These are phyloP conservation scores for Bruguiera hainesii DNA, from an alignment of 441 rosid genomes.

Conservation along the genomic window DNA sequence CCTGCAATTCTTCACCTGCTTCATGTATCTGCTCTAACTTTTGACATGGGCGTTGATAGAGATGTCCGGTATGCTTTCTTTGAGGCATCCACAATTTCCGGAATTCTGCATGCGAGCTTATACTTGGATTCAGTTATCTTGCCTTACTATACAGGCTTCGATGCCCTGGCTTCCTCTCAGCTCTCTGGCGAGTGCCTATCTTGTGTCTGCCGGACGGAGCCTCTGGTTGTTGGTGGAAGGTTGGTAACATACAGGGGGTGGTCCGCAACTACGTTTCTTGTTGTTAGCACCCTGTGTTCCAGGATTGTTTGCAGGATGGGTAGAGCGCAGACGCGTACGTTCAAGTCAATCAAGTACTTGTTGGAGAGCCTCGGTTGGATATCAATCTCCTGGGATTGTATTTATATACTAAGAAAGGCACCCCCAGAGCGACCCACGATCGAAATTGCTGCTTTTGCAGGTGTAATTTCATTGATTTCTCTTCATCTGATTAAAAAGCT, in stretches of 20 bases:
- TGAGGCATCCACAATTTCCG: constrained; percentile 75
- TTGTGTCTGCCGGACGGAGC: constrained; percentile 63
- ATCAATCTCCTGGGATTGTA: constrained; percentile 44
- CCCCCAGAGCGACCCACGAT: constrained; percentile 41
- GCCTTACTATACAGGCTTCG: constrained; percentile 82
- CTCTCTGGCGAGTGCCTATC: constrained; percentile 70
- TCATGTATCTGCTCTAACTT: constrained; percentile 55
- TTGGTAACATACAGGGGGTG: constrained; percentile 55
- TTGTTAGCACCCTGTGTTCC: constrained; percentile 46
- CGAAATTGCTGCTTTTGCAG: constrained; percentile 36
- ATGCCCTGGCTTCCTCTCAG: constrained; percentile 55
- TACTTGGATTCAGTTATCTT: constrained; percentile 67
- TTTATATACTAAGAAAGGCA: constrained; percentile 37
- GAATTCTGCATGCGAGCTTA: constrained; percentile 67
- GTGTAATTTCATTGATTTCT: constrained; percentile 45
- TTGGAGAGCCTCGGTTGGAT: constrained; percentile 45
- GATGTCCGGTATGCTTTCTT: constrained; percentile 54
- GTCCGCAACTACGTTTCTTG: constrained; percentile 55
- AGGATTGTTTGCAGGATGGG: constrained; percentile 50
- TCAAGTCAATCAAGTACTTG: constrained; percentile 23
- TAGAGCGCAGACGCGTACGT: constrained; percentile 23
- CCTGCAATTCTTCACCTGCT: constrained; percentile 63
- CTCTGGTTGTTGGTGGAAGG: constrained; percentile 62
- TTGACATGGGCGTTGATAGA: constrained; percentile 41
- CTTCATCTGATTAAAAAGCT: constrained; percentile 40